phyloP scores from a whole-genome alignment of 371 early-diverging fungal species.

The Rhizopus arrhizus region DNA sequence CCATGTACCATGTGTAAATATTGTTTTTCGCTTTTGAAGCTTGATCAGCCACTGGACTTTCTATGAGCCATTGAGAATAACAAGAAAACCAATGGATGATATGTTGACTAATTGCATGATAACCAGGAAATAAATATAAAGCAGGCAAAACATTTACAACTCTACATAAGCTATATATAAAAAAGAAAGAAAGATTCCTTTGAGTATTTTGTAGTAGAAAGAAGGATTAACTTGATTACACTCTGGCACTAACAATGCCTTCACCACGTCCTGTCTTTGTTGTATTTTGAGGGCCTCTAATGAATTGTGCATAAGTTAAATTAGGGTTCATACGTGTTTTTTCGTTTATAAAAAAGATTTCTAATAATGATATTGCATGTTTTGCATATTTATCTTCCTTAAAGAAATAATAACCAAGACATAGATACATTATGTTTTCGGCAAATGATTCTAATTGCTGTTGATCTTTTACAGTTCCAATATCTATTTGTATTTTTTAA shows the following conservation, averaged over 20 bases:
- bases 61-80: constrained; percentile 35
- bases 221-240: constrained; percentile 21
- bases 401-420: constrained; percentile 37
- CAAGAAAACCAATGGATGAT: constrained; percentile 32
- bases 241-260: constrained; percentile 43
- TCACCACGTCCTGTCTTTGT: constrained; percentile 36
- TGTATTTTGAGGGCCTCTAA: constrained; percentile 38
- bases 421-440: constrained; percentile 35
- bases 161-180: constrained; percentile 27
- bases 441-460: constrained; percentile 39
- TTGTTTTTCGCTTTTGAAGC: constrained; percentile 34
- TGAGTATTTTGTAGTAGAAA: background rate
- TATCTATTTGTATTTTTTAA: constrained; percentile 20
- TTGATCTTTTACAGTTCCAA: constrained; percentile 35
- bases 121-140: constrained; percentile 22
- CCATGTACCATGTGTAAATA: constrained; percentile 43
- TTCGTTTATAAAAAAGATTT: constrained; percentile 38
- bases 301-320: constrained; percentile 43
- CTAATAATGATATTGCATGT: constrained; percentile 34
- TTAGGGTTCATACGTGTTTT: constrained; percentile 46
- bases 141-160: constrained; percentile 41
- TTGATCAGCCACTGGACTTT: constrained; percentile 31
- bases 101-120: constrained; percentile 11
- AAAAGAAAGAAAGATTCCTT: background rate
- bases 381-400: constrained; percentile 32